A percentile compares a stretch with the other conserved stretches of the same genome.
phyloP scores from a whole-genome alignment of 2,329 filamentous ascomycete species.

The Coniella lustricola region DNA sequence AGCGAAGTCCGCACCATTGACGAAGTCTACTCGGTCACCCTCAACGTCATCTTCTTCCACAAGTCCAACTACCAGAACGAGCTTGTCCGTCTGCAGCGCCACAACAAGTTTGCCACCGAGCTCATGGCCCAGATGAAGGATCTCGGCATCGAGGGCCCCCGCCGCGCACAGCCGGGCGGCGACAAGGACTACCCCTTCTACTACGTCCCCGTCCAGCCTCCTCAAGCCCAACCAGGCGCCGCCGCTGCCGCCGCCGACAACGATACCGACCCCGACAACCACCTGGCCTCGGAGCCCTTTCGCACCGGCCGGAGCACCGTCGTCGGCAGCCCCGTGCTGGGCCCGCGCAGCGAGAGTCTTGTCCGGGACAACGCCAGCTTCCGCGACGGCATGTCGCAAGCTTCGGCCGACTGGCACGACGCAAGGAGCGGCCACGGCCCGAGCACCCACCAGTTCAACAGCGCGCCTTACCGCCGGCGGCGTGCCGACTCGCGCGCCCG shows the following conservation, averaged over 20 bases:
- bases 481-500: slow-evolving; percentile 10
- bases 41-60: slow-evolving; percentile 96
- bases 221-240: slow-evolving; percentile 23
- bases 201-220: slow-evolving; percentile 30
- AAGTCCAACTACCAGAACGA: slow-evolving; percentile 97
- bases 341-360: neutral
- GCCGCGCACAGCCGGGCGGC: slow-evolving; percentile 63
- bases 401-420: neutral
- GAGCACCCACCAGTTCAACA: neutral
- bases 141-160: slow-evolving; percentile 78
- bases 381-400: slow-evolving; percentile 4
- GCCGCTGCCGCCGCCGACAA: no score
- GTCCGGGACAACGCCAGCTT: neutral
- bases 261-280: no score
- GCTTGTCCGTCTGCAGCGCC: slow-evolving; percentile 75
- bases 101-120: slow-evolving; percentile 91
- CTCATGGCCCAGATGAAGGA: slow-evolving; percentile 81
- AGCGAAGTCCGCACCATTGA: slow-evolving; percentile 67
- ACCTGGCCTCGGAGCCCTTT: slow-evolving; percentile 5
- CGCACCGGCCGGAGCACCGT: slow-evolving; percentile 12
- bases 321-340: slow-evolving; percentile 1
- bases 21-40: slow-evolving; percentile 75
- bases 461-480: slow-evolving; percentile 4
- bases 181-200: slow-evolving; percentile 61
- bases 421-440: neutral